A percentile compares a stretch with the other conserved stretches of the same genome.
phyloP scores from a whole-genome alignment of 805 yeast species.

The Metschnikowia hibisci region DNA sequence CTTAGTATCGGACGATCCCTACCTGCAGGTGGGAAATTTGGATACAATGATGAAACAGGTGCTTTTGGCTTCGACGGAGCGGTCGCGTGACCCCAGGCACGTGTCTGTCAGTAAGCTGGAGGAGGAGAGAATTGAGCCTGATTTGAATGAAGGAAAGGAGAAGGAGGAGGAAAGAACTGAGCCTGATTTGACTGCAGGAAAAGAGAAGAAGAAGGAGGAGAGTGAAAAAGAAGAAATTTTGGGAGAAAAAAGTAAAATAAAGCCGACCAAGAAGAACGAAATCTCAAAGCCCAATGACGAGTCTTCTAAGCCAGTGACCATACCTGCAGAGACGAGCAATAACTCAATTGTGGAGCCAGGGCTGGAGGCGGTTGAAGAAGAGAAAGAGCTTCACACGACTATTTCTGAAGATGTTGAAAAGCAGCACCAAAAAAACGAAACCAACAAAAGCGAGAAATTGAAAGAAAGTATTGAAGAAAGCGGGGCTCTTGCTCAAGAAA shows the following conservation, averaged over 20 bases:
- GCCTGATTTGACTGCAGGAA: neutral
- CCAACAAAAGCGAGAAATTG: no score
- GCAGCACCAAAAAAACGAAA: no score
- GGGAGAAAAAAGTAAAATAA: no score
- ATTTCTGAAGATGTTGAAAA: neutral
- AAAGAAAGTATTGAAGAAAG: neutral
- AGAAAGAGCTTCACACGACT: neutral
- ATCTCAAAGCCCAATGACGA: neutral
- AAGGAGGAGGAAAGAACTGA: neutral
- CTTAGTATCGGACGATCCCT: conserved; percentile 47
- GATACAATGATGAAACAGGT: conserved; percentile 49
- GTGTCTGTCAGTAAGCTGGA: neutral
- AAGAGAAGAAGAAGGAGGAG: no score
- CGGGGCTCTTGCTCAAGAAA: no score
- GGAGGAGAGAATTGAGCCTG: neutral
- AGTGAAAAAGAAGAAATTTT: no score
- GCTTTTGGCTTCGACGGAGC: conserved; percentile 19
- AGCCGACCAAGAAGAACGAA: neutral
- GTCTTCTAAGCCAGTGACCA: neutral
- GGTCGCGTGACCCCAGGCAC: neutral
- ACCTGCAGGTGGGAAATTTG: conserved; percentile 43
- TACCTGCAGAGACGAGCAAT: neutral
- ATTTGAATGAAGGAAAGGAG: neutral
- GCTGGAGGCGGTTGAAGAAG: neutral
- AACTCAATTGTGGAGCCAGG: neutral